Evolutionary conservation across 2,329 filamentous ascomycete species (phyloP), one percentile per base, ranked within the genome.

Genomic region (Sclerotinia borealis): DNA sequence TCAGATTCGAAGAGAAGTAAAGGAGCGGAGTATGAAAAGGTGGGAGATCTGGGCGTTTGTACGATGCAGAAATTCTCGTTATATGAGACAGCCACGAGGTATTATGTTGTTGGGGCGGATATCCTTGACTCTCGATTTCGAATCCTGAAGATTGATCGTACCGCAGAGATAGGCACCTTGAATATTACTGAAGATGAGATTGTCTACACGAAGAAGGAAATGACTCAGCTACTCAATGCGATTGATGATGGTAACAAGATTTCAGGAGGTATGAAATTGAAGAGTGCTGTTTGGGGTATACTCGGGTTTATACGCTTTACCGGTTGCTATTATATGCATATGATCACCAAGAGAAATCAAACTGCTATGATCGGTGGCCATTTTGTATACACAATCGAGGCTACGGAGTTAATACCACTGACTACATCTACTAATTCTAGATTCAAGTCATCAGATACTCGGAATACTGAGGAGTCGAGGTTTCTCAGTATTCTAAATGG

Each of bases 221-320:
- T 97, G 86, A 92, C 90, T 71, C 88, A 95, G 75, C 82, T 98
- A n/a, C 79, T 99, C 52, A 92, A 95, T 74, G 90, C 93, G 19
- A 96, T 99, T 63, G 92, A 98, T 71, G 91, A 98, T 74, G 95
- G 95, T 0, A 99, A 98, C 76, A 93, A 91, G 72, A 87, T 85
- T 9, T 92, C 92, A 0, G 95, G 95, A 29, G 95, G 95, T 1
- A 84, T 99, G 77, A 95, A 90, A 75, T 81, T 96, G 63, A 91
- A 91, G 65, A 96, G 91, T 75, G 96, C 87, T 64, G 92, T 91
- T 5, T 99, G 93, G 95, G 95, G 95, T 2, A 78, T 99, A 31
- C 80, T 99, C 31, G 95, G 95, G 4, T 99, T 99, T 76, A 95
- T 99, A 75, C 85, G 91, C 66, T 98, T 99, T 75, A 99, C 95